These are phyloP conservation scores for Spirogloea muscicola DNA, from an alignment of 139 green algal genomes.

Conservation along the genomic window DNA sequence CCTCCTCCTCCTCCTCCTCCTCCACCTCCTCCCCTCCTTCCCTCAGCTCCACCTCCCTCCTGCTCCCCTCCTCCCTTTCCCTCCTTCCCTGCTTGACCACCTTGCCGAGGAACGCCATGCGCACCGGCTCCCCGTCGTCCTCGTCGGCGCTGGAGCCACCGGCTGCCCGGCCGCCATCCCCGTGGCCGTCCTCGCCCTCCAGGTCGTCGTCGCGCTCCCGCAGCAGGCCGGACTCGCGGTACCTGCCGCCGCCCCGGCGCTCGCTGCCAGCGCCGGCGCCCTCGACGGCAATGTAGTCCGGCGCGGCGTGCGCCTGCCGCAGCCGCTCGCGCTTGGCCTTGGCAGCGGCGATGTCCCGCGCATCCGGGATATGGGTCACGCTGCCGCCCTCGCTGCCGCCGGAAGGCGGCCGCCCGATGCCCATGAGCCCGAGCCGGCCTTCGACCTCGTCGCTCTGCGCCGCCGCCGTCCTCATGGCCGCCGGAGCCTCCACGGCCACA, in stretches of 20 bases:
- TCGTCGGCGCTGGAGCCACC: background rate
- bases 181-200: background rate
- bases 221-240: background rate
- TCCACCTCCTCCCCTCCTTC: background rate
- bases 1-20: no score
- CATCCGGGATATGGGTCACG: conserved; percentile 15
- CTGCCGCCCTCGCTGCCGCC: no score
- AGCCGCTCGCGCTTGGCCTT: no score
- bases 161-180: background rate
- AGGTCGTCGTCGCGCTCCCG: background rate
- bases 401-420: no score
- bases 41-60: no score
- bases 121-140: background rate
- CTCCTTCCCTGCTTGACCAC: background rate
- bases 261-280: no score
- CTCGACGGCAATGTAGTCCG: no score
- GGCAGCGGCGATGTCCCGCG: no score
- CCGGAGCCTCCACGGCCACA: background rate
- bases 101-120: no score
- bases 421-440: background rate
- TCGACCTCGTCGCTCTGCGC: no score
- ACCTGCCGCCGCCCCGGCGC: no score
- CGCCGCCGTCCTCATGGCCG: background rate
- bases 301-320: no score
- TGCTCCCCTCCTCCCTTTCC: background rate